Percentiles rank a stretch among this genome's conserved stretches.
phyloP scores from a whole-genome alignment of 73 alveolate genomes.

The Breviolum minutum region DNA sequence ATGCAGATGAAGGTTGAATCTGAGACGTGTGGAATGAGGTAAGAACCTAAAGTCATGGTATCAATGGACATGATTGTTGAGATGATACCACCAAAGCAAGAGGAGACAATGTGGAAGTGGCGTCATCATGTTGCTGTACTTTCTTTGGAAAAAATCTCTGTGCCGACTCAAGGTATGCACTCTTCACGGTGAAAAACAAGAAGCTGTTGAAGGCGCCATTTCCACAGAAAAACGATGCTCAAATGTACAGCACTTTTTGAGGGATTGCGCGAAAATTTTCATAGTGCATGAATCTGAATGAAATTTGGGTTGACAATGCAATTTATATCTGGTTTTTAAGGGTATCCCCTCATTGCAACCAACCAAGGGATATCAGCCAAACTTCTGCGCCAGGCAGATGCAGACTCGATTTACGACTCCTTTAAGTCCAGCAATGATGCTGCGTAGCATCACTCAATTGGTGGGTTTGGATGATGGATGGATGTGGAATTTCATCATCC shows the following conservation, averaged over 20 bases:
- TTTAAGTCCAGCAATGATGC: conserved; percentile 65
- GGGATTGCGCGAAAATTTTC: too few species aligned
- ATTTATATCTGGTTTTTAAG: neutral
- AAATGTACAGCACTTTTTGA: too few species aligned
- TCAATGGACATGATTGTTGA: too few species aligned
- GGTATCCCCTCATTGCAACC: neutral
- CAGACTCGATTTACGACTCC: conserved; percentile 68
- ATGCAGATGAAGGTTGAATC: too few species aligned
- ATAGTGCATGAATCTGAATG: too few species aligned
- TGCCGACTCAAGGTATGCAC: conserved; percentile 43
- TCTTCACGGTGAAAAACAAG: conserved; percentile 72
- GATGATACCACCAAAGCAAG: too few species aligned
- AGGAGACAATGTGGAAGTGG: too few species aligned
- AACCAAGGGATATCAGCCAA: too few species aligned
- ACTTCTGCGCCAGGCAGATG: conserved; percentile 88
- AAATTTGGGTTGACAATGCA: neutral
- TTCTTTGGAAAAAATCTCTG: too few species aligned
- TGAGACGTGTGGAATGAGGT: too few species aligned
- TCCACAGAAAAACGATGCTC: too few species aligned
- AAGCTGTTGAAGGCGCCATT: conserved; percentile 79
- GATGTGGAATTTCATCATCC: neutral
- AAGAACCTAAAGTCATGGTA: too few species aligned
- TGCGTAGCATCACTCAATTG: neutral
- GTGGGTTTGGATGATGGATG: neutral
- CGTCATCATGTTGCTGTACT: neutral